Conservation (phyloP, 495 filamentous ascomycete species). For the Daldinia grandis region DNA sequence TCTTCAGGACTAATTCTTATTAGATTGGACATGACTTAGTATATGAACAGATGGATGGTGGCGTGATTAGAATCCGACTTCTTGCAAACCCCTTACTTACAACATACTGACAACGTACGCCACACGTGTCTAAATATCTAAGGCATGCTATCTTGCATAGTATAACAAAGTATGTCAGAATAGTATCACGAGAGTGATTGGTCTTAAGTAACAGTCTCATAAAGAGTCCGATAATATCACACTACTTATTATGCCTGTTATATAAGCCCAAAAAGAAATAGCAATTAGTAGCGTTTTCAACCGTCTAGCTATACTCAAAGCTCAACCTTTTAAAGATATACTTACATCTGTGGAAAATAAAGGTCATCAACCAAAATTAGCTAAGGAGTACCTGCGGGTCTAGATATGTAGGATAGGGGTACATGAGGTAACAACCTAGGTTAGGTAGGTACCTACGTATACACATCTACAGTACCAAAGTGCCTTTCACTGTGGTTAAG, state of each 20-base stretch:
- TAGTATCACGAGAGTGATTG: not conserved
- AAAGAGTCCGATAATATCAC: not conserved
- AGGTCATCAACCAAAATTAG: no score
- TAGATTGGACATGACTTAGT: not conserved
- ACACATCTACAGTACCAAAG: not conserved
- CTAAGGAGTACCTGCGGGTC: not conserved
- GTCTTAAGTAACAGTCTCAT: not conserved
- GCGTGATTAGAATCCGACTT: not conserved
- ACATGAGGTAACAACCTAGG: no score
- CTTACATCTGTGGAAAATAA: not conserved
- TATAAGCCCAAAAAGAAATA: not conserved
- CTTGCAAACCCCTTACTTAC: not conserved
- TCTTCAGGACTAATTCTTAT: not conserved
- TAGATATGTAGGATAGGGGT: no score
- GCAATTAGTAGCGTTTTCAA: not conserved
- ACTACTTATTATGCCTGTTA: not conserved
- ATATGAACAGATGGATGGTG: not conserved
- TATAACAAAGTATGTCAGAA: not conserved
- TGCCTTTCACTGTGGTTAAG: not conserved
- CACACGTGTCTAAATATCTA: not conserved
- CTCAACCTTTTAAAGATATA: not conserved
- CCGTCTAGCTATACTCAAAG: no score
- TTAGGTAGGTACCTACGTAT: no score
- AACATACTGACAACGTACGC: not conserved
- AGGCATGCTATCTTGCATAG: not conserved